Percentiles rank a stretch among this genome's conserved stretches.
Conservation (phyloP, 352 stramenopile species). For the Globisporangium carolinianum region DNA sequence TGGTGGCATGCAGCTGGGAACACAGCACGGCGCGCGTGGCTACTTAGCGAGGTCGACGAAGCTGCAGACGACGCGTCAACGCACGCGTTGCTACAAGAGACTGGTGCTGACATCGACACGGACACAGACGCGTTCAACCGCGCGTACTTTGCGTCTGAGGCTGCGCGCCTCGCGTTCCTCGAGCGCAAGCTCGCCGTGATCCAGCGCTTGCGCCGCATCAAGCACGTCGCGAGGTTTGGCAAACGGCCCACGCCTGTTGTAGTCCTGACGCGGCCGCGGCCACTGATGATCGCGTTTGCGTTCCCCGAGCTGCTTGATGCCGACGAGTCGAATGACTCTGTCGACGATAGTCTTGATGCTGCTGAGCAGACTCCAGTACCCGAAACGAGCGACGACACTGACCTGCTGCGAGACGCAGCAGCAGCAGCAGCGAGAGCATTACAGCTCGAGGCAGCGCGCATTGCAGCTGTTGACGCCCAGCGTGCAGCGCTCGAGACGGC, state of each 20-base stretch:
- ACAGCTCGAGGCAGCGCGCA: background rate
- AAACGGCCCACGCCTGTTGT: conserved; percentile 40
- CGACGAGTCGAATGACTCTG: conserved; percentile 2
- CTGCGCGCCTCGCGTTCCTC: conserved; percentile 35
- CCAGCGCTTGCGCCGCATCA: conserved; percentile 29
- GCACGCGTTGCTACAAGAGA: conserved; percentile 28
- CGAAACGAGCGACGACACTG: background rate
- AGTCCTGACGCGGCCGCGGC: conserved; percentile 29
- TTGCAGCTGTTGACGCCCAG: conserved; percentile 5
- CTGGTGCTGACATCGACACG: background rate
- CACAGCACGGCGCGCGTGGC: conserved; percentile 40
- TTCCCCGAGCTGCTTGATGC: conserved; percentile 12
- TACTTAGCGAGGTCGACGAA: conserved; percentile 40
- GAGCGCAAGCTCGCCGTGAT: conserved; percentile 45
- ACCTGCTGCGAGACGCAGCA: background rate
- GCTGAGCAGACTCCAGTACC: background rate
- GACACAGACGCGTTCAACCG: conserved; percentile 22
- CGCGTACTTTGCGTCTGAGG: conserved; percentile 39
- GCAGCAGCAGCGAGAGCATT: background rate
- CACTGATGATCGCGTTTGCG: conserved; percentile 21
- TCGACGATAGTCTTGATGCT: background rate
- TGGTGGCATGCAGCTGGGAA: conserved; percentile 53
- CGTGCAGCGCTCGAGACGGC: conserved; percentile 17
- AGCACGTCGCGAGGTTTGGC: conserved; percentile 30
- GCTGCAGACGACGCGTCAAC: conserved; percentile 30